Percentiles rank a stretch among this genome's conserved stretches.
Evolutionary conservation across 805 yeast genomes (phyloP).

Genomic region (Metschnikowia koreensis): DNA sequence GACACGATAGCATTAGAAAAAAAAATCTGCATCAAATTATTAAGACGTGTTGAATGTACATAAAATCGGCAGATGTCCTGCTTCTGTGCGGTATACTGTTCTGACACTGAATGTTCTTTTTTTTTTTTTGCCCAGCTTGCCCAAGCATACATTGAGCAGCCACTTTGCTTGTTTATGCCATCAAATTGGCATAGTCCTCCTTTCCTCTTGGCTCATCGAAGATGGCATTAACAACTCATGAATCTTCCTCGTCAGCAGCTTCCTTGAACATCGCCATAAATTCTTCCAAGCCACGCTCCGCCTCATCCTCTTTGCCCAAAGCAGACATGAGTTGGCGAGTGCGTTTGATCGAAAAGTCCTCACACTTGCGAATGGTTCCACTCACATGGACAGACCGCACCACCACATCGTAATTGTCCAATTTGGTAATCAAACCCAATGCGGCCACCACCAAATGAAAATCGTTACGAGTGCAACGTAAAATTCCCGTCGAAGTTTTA

Average conservation of each 20-base stretch:
- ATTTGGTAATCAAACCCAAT: constrained; percentile 49
- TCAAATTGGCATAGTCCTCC: no score
- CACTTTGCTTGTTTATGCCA: no score
- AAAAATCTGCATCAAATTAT: no score
- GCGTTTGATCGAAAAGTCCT: constrained; percentile 57
- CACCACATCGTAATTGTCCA: constrained; percentile 51
- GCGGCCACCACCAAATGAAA: constrained; percentile 66
- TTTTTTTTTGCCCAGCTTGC: no score
- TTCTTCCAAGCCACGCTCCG: constrained; percentile 12
- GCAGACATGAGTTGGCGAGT: constrained; percentile 39
- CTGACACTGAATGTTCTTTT: no score
- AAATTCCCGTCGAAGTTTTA: constrained; percentile 78
- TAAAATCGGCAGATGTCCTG: no score
- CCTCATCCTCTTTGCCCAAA: constrained; percentile 15
- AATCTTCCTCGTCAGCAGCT: constrained; percentile 8
- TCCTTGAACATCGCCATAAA: constrained; percentile 13
- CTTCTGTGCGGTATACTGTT: no score
- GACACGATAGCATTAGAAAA: no score
- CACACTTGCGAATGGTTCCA: constrained; percentile 86
- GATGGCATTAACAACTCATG: no score
- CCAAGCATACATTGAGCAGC: no score
- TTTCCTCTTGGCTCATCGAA: no score
- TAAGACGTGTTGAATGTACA: no score
- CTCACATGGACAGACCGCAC: constrained; percentile 68
- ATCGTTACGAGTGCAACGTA: constrained; percentile 70